phyloP scores from a whole-genome alignment of 2,329 filamentous ascomycete species.

The Aureobasidium leucospermi region DNA sequence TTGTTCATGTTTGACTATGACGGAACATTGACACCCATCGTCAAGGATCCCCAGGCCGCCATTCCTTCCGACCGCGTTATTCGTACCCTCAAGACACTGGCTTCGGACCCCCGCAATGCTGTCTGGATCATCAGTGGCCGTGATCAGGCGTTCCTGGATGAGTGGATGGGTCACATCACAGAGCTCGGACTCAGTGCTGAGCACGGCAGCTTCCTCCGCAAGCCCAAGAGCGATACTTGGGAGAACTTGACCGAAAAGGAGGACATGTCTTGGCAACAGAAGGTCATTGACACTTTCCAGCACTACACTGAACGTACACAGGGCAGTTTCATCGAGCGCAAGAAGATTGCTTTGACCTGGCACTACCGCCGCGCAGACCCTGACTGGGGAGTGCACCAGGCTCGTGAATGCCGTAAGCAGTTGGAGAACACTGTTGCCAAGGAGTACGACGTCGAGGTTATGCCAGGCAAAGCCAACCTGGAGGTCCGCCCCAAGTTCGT shows the following conservation, averaged over 20 bases:
- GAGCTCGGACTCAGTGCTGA: constrained; percentile 92
- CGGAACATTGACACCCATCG: constrained; percentile 90
- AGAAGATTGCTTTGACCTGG: constrained; percentile 92
- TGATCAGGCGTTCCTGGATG: constrained; percentile 82
- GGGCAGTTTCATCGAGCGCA: constrained; percentile 90
- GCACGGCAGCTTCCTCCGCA: constrained; percentile 89
- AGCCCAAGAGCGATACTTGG: constrained; percentile 72
- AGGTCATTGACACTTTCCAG: constrained; percentile 78
- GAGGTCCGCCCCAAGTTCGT: constrained; percentile 96
- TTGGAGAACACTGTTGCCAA: constrained; percentile 69
- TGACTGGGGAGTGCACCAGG: constrained; percentile 72
- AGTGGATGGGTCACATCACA: constrained; percentile 85
- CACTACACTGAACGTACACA: constrained; percentile 81
- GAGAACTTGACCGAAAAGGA: constrained; percentile 78
- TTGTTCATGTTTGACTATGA: constrained; percentile 99
- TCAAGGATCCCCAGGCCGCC: constrained; percentile 81
- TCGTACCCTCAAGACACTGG: constrained; percentile 68
- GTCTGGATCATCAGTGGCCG: constrained; percentile 99
- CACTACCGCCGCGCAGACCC: constrained; percentile 90
- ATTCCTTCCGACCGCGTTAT: constrained; percentile 81
- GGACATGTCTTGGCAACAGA: constrained; percentile 87
- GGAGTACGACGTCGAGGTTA: constrained; percentile 88
- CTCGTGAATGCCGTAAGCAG: constrained; percentile 72
- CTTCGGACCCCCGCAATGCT: constrained; percentile 70
- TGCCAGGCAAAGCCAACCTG: constrained; percentile 92